Conservation (phyloP, 2,329 filamentous ascomycete species). For the Thielaviopsis ethacetica region DNA sequence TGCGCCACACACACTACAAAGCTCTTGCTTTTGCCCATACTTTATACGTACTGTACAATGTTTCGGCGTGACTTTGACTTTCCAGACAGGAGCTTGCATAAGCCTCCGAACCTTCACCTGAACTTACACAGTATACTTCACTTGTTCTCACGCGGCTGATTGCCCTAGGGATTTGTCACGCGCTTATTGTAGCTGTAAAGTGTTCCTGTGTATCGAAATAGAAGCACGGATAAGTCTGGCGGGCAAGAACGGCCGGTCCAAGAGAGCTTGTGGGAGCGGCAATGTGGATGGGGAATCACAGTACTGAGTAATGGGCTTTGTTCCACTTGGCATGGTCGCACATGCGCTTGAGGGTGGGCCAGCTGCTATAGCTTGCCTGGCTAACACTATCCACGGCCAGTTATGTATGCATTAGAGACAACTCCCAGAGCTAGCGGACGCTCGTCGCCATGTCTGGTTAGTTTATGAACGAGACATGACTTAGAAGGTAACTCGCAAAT, state of each 20-base stretch:
- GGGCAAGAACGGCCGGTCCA: not conserved
- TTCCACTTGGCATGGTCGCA: not conserved
- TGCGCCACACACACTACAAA: not conserved
- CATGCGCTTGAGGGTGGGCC: not conserved
- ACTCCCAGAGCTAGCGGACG: not conserved
- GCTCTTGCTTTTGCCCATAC: too few species aligned
- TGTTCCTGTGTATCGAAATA: not conserved
- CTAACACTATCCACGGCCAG: too few species aligned
- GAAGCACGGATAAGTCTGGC: not conserved
- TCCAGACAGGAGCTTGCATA: not conserved
- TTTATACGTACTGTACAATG: not conserved
- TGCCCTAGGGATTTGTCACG: not conserved
- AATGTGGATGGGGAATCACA: not conserved
- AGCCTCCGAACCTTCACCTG: too few species aligned
- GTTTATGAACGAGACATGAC: not conserved
- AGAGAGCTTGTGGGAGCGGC: not conserved
- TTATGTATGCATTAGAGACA: not conserved
- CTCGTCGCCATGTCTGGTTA: not conserved
- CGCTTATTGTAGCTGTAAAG: not conserved
- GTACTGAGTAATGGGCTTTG: not conserved
- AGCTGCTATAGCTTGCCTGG: not conserved
- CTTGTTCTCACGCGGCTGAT: not conserved
- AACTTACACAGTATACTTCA: not conserved
- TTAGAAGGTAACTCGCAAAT: not conserved
- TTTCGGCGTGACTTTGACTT: not conserved